phyloP scores from a whole-genome alignment of 139 green algal genomes.

The Raphidocelis subcapitata region DNA sequence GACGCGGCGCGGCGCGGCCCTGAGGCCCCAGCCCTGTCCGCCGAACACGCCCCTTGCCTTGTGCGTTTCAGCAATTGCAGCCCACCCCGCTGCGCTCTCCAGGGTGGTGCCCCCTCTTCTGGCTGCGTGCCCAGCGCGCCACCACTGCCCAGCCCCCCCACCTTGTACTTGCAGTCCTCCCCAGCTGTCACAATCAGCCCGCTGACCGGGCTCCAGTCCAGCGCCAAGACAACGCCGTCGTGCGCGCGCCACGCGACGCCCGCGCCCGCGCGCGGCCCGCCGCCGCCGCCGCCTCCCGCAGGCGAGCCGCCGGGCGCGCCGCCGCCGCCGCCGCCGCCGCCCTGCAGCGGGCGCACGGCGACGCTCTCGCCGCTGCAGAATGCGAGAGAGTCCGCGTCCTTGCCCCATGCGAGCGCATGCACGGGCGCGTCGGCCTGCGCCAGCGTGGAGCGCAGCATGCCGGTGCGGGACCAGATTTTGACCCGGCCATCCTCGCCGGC shows the following conservation, averaged over 20 bases:
- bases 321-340: neutral
- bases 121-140: too few species aligned
- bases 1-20: too few species aligned
- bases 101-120: too few species aligned
- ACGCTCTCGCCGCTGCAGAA: slow-evolving; percentile 59
- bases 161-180: slow-evolving; percentile 83
- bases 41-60: too few species aligned
- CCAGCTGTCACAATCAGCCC: slow-evolving; percentile 69
- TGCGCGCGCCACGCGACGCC: slow-evolving; percentile 47
- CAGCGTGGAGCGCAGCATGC: slow-evolving; percentile 77
- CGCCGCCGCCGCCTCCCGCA: too few species aligned
- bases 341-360: slow-evolving; percentile 31
- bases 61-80: too few species aligned
- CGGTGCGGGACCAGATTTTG: slow-evolving; percentile 76
- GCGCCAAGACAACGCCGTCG: slow-evolving; percentile 47
- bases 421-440: slow-evolving; percentile 53
- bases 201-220: slow-evolving; percentile 75
- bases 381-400: slow-evolving; percentile 59
- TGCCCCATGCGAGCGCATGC: slow-evolving; percentile 66
- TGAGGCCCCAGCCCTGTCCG: neutral
- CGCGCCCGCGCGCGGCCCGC: neutral
- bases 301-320: too few species aligned
- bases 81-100: too few species aligned
- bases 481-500: slow-evolving; percentile 78
- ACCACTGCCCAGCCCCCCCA: slow-evolving; percentile 23